Conservation (phyloP, 768 basidiomycete species). For the Mycena olivaceomarginata region DNA sequence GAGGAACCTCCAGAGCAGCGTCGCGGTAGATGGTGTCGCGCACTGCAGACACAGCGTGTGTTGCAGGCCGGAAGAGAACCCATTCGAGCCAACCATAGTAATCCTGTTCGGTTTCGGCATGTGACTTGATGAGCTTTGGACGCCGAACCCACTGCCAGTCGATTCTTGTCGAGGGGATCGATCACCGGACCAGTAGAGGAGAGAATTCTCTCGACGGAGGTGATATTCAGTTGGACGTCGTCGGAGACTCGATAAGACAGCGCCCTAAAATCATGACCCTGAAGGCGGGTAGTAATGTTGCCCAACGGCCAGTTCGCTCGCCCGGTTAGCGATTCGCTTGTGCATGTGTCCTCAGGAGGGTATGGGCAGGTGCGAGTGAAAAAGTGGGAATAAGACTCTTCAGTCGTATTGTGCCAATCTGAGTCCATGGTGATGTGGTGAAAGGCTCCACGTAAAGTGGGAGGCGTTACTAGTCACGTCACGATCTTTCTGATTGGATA, state of each 20-base stretch:
- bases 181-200: constrained; percentile 9
- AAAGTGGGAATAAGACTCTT: too few relatives aligned
- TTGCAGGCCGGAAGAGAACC: constrained; percentile 5
- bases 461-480: too few relatives aligned
- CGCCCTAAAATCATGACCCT: constrained; percentile 3
- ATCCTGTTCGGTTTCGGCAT: constrained; percentile 5
- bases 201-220: not conserved
- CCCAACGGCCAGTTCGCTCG: too few relatives aligned
- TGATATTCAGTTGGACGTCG: constrained; percentile 2
- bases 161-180: not conserved
- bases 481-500: too few relatives aligned
- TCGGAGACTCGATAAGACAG: constrained; percentile 6
- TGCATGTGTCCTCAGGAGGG: too few relatives aligned
- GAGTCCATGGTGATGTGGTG: too few relatives aligned
- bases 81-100: constrained; percentile 21
- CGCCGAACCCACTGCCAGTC: not conserved
- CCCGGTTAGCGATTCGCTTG: too few relatives aligned
- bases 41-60: constrained; percentile 13
- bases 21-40: constrained; percentile 7
- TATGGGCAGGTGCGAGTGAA: too few relatives aligned
- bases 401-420: too few relatives aligned
- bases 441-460: too few relatives aligned
- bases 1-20: not conserved
- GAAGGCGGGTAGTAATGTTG: constrained; percentile 11
- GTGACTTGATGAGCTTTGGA: not conserved